Evolutionary conservation across 1,284 basidiomycete species (phyloP).

Genomic region (Papiliotrema nemorosa): DNA sequence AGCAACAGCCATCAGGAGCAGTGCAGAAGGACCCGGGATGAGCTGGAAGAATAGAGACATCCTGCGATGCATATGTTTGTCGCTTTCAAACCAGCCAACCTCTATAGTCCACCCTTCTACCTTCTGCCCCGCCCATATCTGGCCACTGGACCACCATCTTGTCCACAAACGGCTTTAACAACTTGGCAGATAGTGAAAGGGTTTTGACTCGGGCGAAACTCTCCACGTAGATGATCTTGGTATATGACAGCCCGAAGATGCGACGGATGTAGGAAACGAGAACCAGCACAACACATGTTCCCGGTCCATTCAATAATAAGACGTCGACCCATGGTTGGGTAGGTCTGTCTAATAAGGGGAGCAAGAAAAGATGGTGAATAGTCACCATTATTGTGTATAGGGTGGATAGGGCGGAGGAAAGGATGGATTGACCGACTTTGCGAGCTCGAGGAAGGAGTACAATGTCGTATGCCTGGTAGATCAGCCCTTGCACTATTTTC

Average conservation of each 20-base stretch:
- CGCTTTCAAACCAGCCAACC: constrained; percentile 8
- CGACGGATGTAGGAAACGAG: constrained; percentile 67
- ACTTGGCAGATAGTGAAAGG: constrained; percentile 78
- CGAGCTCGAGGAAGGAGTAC: constrained; percentile 78
- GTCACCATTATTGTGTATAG: constrained; percentile 60
- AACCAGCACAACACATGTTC: constrained; percentile 83
- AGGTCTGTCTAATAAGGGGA: constrained; percentile 49
- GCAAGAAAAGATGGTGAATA: constrained; percentile 58
- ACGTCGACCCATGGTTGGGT: constrained; percentile 63
- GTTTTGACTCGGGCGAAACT: constrained; percentile 84
- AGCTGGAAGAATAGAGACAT: no score
- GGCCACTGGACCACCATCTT: constrained; percentile 87
- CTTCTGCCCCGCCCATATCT: constrained; percentile 49
- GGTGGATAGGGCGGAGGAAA: constrained; percentile 65
- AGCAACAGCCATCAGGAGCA: no score
- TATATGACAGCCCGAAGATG: constrained; percentile 70
- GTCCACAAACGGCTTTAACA: constrained; percentile 78
- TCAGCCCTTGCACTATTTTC: no score
- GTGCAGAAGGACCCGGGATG: no score
- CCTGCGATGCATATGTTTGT: no score
- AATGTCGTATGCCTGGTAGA: constrained; percentile 44
- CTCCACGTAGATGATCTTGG: constrained; percentile 83
- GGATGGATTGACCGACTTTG: constrained; percentile 70
- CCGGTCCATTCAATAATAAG: constrained; percentile 89
- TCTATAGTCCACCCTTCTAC: neutral